Conservation (phyloP, 176 grass and related monocot genomes). For the Alopecurus myosuroides region DNA sequence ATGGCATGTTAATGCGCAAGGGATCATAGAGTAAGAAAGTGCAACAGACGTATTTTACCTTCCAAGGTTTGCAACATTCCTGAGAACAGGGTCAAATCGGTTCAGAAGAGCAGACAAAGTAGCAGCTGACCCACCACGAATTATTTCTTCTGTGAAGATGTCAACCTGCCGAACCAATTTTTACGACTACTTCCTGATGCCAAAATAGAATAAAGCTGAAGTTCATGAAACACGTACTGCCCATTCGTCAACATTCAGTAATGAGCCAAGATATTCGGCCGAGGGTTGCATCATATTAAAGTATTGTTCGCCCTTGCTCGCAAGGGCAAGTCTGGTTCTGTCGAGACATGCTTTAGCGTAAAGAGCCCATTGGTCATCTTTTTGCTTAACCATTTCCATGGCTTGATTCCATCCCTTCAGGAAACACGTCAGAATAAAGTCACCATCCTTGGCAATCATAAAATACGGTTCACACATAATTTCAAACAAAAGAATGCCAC, state of each 20-base stretch:
- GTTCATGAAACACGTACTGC: constrained; percentile 56
- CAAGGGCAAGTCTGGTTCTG: constrained; percentile 86
- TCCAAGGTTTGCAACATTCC: constrained; percentile 80
- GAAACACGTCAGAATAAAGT: constrained; percentile 23
- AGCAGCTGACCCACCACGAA: constrained; percentile 93
- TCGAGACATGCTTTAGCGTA: constrained; percentile 96
- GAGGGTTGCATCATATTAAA: constrained; percentile 82
- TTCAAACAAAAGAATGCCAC: constrained; percentile 5
- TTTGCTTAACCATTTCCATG: constrained; percentile 70
- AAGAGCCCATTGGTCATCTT: constrained; percentile 79
- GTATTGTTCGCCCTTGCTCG: constrained; percentile 86
- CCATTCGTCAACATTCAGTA: constrained; percentile 73
- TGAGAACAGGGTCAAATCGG: constrained; percentile 90
- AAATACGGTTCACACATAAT: constrained; percentile 6
- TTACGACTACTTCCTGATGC: constrained; percentile 9
- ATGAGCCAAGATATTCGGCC: constrained; percentile 94
- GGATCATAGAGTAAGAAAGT: not conserved
- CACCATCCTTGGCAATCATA: not conserved
- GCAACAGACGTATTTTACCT: constrained; percentile 42
- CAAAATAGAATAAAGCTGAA: constrained; percentile 21
- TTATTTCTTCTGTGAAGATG: constrained; percentile 98
- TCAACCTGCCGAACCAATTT: constrained; percentile 42
- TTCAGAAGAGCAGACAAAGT: constrained; percentile 94
- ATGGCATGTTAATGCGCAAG: not conserved
- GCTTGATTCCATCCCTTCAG: constrained; percentile 95